Percentiles rank a stretch among this genome's conserved stretches.
Conservation (phyloP, 2,329 filamentous ascomycete genomes). For the Phoma sp. region DNA sequence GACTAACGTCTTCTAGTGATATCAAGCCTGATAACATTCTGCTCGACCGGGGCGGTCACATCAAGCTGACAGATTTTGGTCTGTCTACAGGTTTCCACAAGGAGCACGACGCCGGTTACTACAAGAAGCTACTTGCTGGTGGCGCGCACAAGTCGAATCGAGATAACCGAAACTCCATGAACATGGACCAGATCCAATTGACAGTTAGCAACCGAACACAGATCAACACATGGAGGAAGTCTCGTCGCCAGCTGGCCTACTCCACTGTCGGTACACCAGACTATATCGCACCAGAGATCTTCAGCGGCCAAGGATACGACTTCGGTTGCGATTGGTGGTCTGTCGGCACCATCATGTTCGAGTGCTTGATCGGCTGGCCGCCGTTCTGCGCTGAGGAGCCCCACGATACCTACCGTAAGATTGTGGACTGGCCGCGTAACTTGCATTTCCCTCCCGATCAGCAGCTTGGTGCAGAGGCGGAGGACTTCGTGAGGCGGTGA, state of each 20-base stretch:
- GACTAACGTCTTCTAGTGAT: constrained; percentile 66
- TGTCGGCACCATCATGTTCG: constrained; percentile 98
- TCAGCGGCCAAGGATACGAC: constrained; percentile 93
- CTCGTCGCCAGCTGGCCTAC: constrained; percentile 93
- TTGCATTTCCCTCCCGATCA: constrained; percentile 97
- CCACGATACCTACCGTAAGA: constrained; percentile 98
- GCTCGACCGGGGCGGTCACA: constrained; percentile 91
- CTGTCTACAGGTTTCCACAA: constrained; percentile 98
- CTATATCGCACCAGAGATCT: constrained; percentile 98
- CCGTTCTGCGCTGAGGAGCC: constrained; percentile 98
- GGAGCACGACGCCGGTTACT: constrained; percentile 97
- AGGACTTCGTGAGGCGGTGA: constrained; percentile 90
- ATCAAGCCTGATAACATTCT: constrained; percentile 99
- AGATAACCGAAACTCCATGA: constrained; percentile 86
- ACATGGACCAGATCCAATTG: constrained; percentile 96
- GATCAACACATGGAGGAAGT: constrained; percentile 99
- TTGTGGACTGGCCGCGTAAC: constrained; percentile 96
- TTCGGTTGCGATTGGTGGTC: constrained; percentile 99
- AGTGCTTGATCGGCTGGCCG: constrained; percentile 97
- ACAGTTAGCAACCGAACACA: constrained; percentile 97
- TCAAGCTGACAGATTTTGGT: constrained; percentile 98
- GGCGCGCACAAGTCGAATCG: constrained; percentile 52
- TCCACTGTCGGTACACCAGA: constrained; percentile 98
- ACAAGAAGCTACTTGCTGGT: constrained; percentile 91
- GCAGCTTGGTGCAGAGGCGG: constrained; percentile 83